Evolutionary conservation across 371 early-diverging fungal species (phyloP).

Genomic region (Rhizopus microsporus): DNA sequence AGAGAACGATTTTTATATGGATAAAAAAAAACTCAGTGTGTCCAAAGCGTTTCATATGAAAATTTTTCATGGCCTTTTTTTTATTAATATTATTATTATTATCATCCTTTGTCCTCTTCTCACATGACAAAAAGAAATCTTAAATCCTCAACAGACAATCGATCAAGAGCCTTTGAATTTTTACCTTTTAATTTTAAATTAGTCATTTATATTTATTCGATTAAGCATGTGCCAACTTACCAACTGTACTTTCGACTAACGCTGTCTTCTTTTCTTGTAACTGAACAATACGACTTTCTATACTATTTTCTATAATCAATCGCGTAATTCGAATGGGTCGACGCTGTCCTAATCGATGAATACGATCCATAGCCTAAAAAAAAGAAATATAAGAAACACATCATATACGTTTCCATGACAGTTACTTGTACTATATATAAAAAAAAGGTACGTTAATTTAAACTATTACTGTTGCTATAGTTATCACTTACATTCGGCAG

Average conservation of each 20-base stretch:
- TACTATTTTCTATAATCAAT: slow-evolving; percentile 93
- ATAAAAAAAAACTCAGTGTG: background rate
- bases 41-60: slow-evolving; percentile 7
- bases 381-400: slow-evolving; percentile 32
- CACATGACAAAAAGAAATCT: slow-evolving; percentile 83
- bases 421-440: slow-evolving; percentile 35
- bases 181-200: slow-evolving; percentile 21
- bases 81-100: slow-evolving; percentile 1
- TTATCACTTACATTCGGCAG: slow-evolving; percentile 46
- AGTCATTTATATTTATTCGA: background rate
- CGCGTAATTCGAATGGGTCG: slow-evolving; percentile 89
- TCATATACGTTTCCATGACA: slow-evolving; percentile 32
- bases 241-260: slow-evolving; percentile 89
- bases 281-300: slow-evolving; percentile 92
- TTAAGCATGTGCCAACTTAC: slow-evolving; percentile 47
- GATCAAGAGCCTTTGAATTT: slow-evolving; percentile 63
- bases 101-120: slow-evolving; percentile 5
- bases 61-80: slow-evolving; percentile 1
- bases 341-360: slow-evolving; percentile 89
- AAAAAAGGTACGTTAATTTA: slow-evolving; percentile 5
- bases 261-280: slow-evolving; percentile 96
- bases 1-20: background rate
- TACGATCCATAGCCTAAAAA: slow-evolving; percentile 87
- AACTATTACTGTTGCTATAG: background rate
- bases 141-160: slow-evolving; percentile 83